Conservation (phyloP, 148 eudicot genomes). For the Cornus controversa region DNA sequence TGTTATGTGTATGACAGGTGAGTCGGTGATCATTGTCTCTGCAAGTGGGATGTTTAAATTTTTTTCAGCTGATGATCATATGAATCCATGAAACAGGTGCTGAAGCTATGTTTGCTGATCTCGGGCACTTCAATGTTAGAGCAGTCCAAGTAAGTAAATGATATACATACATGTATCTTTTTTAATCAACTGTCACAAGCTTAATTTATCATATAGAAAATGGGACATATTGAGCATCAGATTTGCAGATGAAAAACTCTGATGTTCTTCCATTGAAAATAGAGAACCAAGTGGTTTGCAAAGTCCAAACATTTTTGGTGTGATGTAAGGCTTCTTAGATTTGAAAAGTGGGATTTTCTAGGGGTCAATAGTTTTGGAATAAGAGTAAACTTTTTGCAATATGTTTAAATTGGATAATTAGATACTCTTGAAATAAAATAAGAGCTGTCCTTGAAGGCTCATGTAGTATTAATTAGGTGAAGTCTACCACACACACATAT, state of each 20-base stretch:
- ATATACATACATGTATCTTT: too few species aligned
- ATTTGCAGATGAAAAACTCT: neutral
- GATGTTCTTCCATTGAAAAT: too few species aligned
- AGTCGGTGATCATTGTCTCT: neutral
- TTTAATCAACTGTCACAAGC: neutral
- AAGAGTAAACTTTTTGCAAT: too few species aligned
- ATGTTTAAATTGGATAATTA: too few species aligned
- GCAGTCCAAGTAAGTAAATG: conserved; percentile 46
- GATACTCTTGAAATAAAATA: too few species aligned
- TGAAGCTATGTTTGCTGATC: conserved; percentile 91
- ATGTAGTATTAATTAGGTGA: too few species aligned
- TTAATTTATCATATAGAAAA: neutral
- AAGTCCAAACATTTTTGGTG: neutral
- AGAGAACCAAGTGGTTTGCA: too few species aligned
- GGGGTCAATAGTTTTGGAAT: neutral
- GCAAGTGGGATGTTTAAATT: too few species aligned
- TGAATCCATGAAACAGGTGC: conserved; percentile 39
- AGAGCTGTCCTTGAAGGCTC: too few species aligned
- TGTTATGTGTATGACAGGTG: conserved; percentile 66
- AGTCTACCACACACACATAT: too few species aligned
- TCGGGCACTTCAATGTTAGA: conserved; percentile 50
- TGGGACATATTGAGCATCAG: too few species aligned
- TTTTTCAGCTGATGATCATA: neutral
- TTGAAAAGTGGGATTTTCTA: too few species aligned
- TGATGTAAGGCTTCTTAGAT: neutral